Evolutionary conservation across 495 filamentous ascomycete genomes (phyloP).

Genomic region (Cryomyces antarcticus): DNA sequence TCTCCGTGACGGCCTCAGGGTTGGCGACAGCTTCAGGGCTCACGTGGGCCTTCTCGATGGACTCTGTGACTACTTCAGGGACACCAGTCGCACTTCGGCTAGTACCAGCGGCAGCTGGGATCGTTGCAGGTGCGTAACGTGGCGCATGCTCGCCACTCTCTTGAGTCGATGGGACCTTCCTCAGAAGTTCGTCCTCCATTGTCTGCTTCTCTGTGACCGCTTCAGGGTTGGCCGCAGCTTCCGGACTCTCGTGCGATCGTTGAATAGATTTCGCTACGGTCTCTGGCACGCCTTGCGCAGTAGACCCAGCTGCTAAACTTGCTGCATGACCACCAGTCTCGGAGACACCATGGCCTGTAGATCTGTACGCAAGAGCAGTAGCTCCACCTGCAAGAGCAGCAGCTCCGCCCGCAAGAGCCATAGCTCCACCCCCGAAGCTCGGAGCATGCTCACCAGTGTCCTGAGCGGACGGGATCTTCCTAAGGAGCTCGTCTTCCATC

Average conservation of each 20-base stretch:
- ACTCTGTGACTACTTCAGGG: constrained; percentile 3
- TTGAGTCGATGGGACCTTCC: neutral
- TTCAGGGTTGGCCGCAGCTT: constrained; percentile 8
- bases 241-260: constrained; percentile 4
- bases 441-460: neutral
- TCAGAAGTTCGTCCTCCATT: constrained; percentile 10
- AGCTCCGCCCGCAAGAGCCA: neutral
- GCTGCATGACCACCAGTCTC: no score
- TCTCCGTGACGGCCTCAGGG: constrained; percentile 8
- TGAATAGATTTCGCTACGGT: constrained; percentile 3
- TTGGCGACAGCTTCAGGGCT: constrained; percentile 9
- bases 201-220: constrained; percentile 8
- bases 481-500: constrained; percentile 10
- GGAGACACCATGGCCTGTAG: no score
- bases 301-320: no score
- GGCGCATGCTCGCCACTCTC: neutral
- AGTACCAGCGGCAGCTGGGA: neutral
- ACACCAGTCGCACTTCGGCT: no score
- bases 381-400: neutral
- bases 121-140: neutral
- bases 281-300: constrained; percentile 1
- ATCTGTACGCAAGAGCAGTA: neutral
- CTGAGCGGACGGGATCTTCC: neutral
- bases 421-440: neutral
- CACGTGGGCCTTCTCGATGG: constrained; percentile 3